A percentile compares a stretch with the other conserved stretches of the same genome.
Conservation (phyloP, 2,329 filamentous ascomycete species). For the Fusarium azukiicola region DNA sequence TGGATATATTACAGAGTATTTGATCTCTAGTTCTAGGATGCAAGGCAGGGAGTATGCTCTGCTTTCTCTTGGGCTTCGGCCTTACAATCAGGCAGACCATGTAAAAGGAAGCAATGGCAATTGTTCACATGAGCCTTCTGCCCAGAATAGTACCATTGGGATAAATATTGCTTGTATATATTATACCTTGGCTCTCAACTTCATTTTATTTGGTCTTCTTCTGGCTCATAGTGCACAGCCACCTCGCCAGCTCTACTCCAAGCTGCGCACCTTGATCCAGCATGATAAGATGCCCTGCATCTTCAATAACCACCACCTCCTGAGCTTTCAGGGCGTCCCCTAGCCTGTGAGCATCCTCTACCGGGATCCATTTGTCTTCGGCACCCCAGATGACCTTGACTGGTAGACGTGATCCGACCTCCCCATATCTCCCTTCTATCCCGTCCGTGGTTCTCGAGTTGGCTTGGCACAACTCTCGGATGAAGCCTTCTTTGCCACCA, state of each 20-base stretch:
- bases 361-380: conserved; percentile 67
- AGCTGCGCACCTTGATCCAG: conserved; percentile 65
- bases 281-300: conserved; percentile 69
- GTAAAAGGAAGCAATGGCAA: not conserved
- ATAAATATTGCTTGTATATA: not conserved
- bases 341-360: conserved; percentile 58
- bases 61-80: not conserved
- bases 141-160: not conserved
- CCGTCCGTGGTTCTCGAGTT: conserved; percentile 50
- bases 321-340: conserved; percentile 55
- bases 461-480: conserved; percentile 63
- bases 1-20: not conserved
- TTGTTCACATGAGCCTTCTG: not conserved
- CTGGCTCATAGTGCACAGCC: conserved; percentile 48
- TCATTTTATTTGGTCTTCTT: not conserved
- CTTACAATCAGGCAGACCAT: not conserved
- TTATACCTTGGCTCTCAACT: not conserved
- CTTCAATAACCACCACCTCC: conserved; percentile 59
- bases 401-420: conserved; percentile 60
- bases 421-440: conserved; percentile 63
- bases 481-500: conserved; percentile 60
- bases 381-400: conserved; percentile 69
- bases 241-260: conserved; percentile 61
- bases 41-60: not conserved
- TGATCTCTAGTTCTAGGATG: not conserved